A percentile compares a stretch with the other conserved stretches of the same genome.
These are phyloP conservation scores for Drechslerella coelobrocha DNA, from an alignment of 2,329 filamentous ascomycete genomes.

Conservation along the genomic window DNA sequence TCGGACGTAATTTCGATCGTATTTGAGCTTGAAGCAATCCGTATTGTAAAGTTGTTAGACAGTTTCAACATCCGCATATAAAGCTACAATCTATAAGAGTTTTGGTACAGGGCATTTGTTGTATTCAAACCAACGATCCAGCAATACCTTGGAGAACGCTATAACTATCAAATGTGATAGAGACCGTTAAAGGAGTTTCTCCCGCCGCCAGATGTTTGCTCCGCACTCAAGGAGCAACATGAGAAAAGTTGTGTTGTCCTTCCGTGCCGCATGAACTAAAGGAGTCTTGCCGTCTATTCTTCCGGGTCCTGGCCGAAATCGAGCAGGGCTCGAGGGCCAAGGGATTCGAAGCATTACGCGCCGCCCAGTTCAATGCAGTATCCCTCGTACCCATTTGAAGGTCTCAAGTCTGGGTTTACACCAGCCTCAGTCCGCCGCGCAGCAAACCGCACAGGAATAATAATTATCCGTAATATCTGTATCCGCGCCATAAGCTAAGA, in stretches of 20 bases:
- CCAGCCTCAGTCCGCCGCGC: too few species aligned
- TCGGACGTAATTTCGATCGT: neutral
- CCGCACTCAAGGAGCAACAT: neutral
- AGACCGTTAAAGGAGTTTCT: neutral
- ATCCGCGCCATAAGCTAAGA: neutral
- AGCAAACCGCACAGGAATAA: neutral
- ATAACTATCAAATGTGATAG: neutral
- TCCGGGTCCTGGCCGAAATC: constrained; percentile 1
- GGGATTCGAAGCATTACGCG: neutral
- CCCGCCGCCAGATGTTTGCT: neutral
- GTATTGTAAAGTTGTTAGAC: neutral
- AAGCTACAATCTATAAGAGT: neutral
- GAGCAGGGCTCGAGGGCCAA: neutral
- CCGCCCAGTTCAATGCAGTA: neutral
- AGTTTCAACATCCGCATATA: constrained; percentile 4
- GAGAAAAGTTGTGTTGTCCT: neutral
- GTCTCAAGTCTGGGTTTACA: neutral
- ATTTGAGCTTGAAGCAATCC: constrained; percentile 1
- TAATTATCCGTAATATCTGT: neutral
- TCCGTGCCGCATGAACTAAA: neutral
- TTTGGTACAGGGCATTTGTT: neutral
- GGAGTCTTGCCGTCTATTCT: neutral
- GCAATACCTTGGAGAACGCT: neutral
- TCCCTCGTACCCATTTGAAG: neutral
- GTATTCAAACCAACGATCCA: constrained; percentile 7